Evolutionary conservation across 2,329 filamentous ascomycete genomes (phyloP).

Genomic region (Sphaerulina musiva): DNA sequence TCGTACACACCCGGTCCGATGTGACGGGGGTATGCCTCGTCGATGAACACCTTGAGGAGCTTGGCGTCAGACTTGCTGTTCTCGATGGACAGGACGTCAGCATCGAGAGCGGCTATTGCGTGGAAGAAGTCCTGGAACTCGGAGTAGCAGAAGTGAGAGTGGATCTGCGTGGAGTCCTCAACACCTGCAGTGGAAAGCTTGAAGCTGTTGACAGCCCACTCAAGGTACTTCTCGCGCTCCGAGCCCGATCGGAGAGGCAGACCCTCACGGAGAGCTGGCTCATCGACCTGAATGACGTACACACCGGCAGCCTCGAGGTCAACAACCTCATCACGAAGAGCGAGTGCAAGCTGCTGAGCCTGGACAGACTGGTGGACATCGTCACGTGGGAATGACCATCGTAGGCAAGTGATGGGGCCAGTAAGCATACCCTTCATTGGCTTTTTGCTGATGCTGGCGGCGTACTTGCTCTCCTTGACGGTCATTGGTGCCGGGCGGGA

Average conservation of each 20-base stretch:
- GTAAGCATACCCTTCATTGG: conserved; percentile 99
- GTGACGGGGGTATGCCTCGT: conserved; percentile 94
- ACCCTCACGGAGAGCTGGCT: conserved; percentile 98
- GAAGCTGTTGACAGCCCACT: conserved; percentile 98
- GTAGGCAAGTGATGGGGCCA: conserved; percentile 94
- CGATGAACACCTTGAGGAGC: conserved; percentile 96
- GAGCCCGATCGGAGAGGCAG: conserved; percentile 88
- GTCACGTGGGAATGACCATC: conserved; percentile 99
- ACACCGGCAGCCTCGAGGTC: conserved; percentile 96
- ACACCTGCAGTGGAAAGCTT: conserved; percentile 90
- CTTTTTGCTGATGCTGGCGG: conserved; percentile 91
- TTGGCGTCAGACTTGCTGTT: conserved; percentile 99
- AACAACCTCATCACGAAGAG: conserved; percentile 95
- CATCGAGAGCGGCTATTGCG: conserved; percentile 94
- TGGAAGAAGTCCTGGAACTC: conserved; percentile 99
- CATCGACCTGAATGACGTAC: conserved; percentile 97
- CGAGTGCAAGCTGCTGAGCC: conserved; percentile 96
- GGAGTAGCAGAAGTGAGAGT: conserved; percentile 99
- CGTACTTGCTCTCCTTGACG: conserved; percentile 99
- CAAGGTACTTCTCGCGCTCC: conserved; percentile 93
- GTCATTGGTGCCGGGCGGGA: conserved; percentile 96
- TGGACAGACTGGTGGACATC: conserved; percentile 99
- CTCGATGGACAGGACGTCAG: conserved; percentile 97
- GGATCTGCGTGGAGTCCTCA: conserved; percentile 93
- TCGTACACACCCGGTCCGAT: conserved; percentile 97